phyloP scores from a whole-genome alignment of 176 grass and related monocot species.

The Rhynchospora pubera region DNA sequence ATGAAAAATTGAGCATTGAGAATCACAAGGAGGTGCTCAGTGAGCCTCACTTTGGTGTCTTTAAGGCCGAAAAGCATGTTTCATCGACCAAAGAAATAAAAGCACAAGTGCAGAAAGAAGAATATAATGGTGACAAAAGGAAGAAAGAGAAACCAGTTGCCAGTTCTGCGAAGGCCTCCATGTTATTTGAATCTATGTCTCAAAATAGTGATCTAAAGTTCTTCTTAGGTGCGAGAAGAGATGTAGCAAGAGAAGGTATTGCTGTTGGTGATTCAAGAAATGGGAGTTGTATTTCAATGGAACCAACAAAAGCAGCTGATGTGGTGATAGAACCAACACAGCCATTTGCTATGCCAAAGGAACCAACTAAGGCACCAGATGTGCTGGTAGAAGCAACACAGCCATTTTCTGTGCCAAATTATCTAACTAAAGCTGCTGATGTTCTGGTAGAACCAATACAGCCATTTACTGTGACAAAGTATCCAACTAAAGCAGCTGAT shows the following conservation, averaged over 20 bases:
- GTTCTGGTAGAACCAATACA: not conserved
- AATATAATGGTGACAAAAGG: constrained; percentile 16
- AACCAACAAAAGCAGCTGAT: constrained; percentile 23
- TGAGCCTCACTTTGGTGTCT: constrained; percentile 18
- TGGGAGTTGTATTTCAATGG: constrained; percentile 8
- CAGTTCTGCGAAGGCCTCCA: constrained; percentile 36
- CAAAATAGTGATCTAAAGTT: constrained; percentile 51
- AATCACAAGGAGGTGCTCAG: constrained; percentile 30
- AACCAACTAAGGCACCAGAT: constrained; percentile 23
- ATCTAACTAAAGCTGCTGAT: constrained; percentile 19
- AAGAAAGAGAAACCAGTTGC: constrained; percentile 11
- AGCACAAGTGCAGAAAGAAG: constrained; percentile 23
- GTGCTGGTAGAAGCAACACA: not conserved
- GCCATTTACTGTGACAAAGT: constrained; percentile 23
- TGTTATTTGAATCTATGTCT: constrained; percentile 45
- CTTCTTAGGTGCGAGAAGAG: constrained; percentile 60
- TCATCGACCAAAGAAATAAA: constrained; percentile 26
- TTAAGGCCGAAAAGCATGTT: constrained; percentile 17
- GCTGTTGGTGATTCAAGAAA: constrained; percentile 13
- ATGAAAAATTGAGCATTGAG: constrained; percentile 23
- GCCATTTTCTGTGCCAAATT: constrained; percentile 23
- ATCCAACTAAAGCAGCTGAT: constrained; percentile 19
- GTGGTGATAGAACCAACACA: not conserved
- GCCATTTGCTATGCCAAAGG: constrained; percentile 19
- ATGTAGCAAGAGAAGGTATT: constrained; percentile 19